Evolutionary conservation across 345 rosid species (phyloP).

Genomic region (Brassica rapa): DNA sequence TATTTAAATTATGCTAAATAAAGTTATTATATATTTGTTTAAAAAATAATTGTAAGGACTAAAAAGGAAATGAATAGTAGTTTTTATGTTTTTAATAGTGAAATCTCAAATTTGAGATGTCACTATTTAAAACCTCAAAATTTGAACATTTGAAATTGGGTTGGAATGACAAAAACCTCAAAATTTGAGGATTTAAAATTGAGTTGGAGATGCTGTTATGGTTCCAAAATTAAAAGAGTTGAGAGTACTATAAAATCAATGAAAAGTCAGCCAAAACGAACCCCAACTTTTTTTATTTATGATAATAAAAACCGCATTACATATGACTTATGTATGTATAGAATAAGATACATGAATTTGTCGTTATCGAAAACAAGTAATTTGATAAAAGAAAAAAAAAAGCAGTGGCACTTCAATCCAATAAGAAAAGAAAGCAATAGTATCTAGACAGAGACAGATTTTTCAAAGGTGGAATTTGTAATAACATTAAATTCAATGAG

Average conservation of each 20-base stretch:
- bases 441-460: conserved; percentile 19
- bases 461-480: not conserved
- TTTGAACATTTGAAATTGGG: too few relatives aligned
- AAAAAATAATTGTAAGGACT: too few relatives aligned
- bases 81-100: too few relatives aligned
- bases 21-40: too few relatives aligned
- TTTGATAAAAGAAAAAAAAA: not conserved
- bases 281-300: not conserved
- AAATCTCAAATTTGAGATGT: too few relatives aligned
- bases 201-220: not conserved
- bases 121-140: too few relatives aligned
- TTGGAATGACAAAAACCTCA: too few relatives aligned
- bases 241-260: not conserved
- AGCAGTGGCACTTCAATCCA: conserved; percentile 20
- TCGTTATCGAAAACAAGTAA: conserved; percentile 18
- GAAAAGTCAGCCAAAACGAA: conserved; percentile 15
- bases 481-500: conserved; percentile 1
- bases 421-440: conserved; percentile 33
- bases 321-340: conserved; percentile 7
- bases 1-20: too few relatives aligned
- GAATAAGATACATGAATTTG: conserved; percentile 30
- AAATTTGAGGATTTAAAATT: too few relatives aligned
- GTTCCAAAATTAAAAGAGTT: conserved; percentile 6
- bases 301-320: not conserved
- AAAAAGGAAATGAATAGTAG: too few relatives aligned